Conservation (phyloP, 495 filamentous ascomycete species). For the Penicillium tannophilum region DNA sequence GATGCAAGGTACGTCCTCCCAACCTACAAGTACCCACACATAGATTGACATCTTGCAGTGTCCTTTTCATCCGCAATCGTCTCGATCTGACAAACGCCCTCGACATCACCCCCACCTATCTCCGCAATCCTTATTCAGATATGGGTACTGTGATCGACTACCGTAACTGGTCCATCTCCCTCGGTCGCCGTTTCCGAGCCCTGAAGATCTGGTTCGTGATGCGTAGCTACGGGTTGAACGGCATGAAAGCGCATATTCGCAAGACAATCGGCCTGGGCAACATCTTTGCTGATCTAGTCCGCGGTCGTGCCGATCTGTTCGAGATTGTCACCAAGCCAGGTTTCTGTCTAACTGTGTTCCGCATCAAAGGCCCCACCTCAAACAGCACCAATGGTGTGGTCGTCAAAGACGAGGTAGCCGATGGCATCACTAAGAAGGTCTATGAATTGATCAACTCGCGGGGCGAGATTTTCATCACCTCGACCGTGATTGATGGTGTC, state of each 20-base stretch:
- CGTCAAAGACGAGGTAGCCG: slow-evolving; percentile 52
- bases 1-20: slow-evolving; percentile 63
- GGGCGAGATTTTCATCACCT: slow-evolving; percentile 84
- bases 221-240: slow-evolving; percentile 78
- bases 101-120: slow-evolving; percentile 80
- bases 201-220: slow-evolving; percentile 98
- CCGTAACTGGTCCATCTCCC: slow-evolving; percentile 96
- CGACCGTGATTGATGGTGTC: slow-evolving; percentile 70
- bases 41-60: slow-evolving; percentile 43
- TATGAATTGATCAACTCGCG: slow-evolving; percentile 75
- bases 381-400: slow-evolving; percentile 26
- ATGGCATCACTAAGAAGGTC: slow-evolving; percentile 72
- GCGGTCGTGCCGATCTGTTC: slow-evolving; percentile 70
- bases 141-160: slow-evolving; percentile 92
- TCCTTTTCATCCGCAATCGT: slow-evolving; percentile 76
- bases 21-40: not conserved
- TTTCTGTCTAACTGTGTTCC: slow-evolving; percentile 82
- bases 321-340: slow-evolving; percentile 72
- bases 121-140: slow-evolving; percentile 77
- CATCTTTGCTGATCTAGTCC: slow-evolving; percentile 62
- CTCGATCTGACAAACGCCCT: slow-evolving; percentile 75
- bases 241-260: slow-evolving; percentile 73
- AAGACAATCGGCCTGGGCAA: slow-evolving; percentile 68
- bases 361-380: slow-evolving; percentile 36
- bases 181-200: slow-evolving; percentile 87